Evolutionary conservation across 148 eudicot genomes (phyloP), one percentile per base, ranked within the genome.

Genomic region (Amaranthus cruentus): DNA sequence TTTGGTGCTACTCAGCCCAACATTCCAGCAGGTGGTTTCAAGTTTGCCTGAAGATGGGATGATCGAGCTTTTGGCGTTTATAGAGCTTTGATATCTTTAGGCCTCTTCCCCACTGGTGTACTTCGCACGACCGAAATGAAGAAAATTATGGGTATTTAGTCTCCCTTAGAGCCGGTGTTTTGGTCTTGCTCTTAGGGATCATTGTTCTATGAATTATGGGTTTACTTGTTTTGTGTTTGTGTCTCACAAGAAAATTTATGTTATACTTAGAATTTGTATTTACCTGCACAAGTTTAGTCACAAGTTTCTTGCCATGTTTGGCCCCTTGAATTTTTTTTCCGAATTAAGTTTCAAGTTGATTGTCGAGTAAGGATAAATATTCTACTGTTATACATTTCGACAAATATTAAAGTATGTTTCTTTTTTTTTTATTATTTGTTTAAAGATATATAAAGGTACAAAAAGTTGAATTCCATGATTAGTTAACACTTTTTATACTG

Each of bases 21-120:
- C 55, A 60, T 85, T 47, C 90, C 90, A 48, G 78, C 85, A 70
- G 90, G 82, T 53, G 90, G 90, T 63, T 87, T 87, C 82, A 81
- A 79, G 51, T 85, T 87, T 65, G 90, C 83, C 7, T 87, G 73
- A 79, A 81, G 53, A 28, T 62, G 54, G 49, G 53, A 28, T 28
- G 38, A 28, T 28, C 38, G 38, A 69, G 47, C 70, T 49, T 60
- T 51, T 50, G 70, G 65, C 47, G 46, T 46, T 65, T 13, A 14
- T 11, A 57, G 38, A 28, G 58, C 47, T 5, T 21, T 54, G 9
- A 46, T 54, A 15, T 79, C 69, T 14, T 55, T 18, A 46, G 49
- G 52, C 74, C 10, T 68, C 68, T 65, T 51, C 47, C 63, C 57
- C 4, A 50, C 46, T 49, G 53, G 62, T n/a, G 48, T 28, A 15